Percentiles rank a stretch among this genome's conserved stretches.
phyloP scores from a whole-genome alignment of 1,284 basidiomycete species.

The Cystobasidiaceae sp. region DNA sequence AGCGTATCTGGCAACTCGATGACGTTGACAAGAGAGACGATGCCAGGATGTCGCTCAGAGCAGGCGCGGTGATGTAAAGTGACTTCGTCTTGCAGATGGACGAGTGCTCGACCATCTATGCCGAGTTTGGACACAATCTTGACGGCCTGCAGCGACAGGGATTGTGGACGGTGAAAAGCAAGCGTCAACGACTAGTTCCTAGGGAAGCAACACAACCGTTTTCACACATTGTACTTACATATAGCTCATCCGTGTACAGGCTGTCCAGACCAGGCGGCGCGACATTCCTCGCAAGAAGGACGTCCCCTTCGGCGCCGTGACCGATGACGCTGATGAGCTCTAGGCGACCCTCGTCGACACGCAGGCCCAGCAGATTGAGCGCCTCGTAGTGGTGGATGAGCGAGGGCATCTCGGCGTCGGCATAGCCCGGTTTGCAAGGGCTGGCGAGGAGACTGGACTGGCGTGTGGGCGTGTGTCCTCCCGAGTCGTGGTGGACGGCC shows the following conservation, averaged over 20 bases:
- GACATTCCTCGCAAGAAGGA: conserved; percentile 45
- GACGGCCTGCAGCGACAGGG: conserved; percentile 40
- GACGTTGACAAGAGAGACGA: conserved; percentile 45
- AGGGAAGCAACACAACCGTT: conserved; percentile 38
- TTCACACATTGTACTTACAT: conserved; percentile 39
- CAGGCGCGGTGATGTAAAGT: conserved; percentile 45
- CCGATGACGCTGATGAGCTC: conserved; percentile 45
- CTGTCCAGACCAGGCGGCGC: conserved; percentile 30
- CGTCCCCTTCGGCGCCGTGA: conserved; percentile 46
- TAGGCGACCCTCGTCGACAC: conserved; percentile 32
- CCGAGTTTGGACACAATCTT: conserved; percentile 46
- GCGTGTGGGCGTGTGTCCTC: too few species aligned
- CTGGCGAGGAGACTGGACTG: too few species aligned
- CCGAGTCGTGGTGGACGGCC: too few species aligned
- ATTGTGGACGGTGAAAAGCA: conserved; percentile 13
- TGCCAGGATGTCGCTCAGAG: conserved; percentile 42
- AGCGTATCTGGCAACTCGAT: conserved; percentile 43
- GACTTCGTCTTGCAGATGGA: conserved; percentile 42
- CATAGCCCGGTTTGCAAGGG: conserved; percentile 36
- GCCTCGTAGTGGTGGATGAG: conserved; percentile 7
- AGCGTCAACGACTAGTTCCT: conserved; percentile 37
- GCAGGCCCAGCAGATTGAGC: conserved; percentile 3
- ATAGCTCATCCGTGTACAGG: neutral
- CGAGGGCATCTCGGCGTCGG: neutral
- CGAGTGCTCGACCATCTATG: conserved; percentile 43